Conservation (phyloP, 768 basidiomycete genomes). For the Hemileccinum rubropunctum region DNA sequence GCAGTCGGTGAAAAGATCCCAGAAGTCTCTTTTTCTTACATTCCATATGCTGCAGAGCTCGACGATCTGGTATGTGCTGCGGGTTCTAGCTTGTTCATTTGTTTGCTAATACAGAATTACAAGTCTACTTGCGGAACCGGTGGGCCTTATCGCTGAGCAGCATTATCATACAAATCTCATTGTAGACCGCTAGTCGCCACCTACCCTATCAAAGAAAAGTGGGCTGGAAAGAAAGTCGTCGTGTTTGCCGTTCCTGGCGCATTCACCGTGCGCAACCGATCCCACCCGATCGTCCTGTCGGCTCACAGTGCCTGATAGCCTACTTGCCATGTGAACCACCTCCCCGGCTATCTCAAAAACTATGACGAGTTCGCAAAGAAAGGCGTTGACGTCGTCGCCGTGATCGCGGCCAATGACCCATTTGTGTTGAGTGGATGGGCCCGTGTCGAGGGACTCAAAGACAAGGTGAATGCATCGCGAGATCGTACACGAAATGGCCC, state of each 20-base stretch:
- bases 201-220: conserved; percentile 53
- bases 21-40: conserved; percentile 42
- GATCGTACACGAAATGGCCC: conserved; percentile 8
- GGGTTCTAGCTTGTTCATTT: neutral
- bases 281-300: neutral
- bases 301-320: conserved; percentile 23
- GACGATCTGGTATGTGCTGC: conserved; percentile 50
- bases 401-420: conserved; percentile 58
- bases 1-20: conserved; percentile 54
- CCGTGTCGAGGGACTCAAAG: conserved; percentile 55
- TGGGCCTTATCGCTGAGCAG: conserved; percentile 36
- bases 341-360: conserved; percentile 45
- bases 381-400: conserved; percentile 50
- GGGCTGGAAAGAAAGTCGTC: conserved; percentile 83
- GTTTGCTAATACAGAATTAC: neutral
- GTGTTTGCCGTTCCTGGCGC: conserved; percentile 78
- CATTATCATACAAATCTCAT: neutral
- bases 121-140: conserved; percentile 64
- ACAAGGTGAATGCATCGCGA: conserved; percentile 49
- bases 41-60: conserved; percentile 62
- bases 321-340: conserved; percentile 42
- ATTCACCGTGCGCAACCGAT: conserved; percentile 57
- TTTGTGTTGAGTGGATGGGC: conserved; percentile 65
- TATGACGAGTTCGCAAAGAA: conserved; percentile 49
- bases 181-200: conserved; percentile 40